Evolutionary conservation across 805 yeast species (phyloP), one percentile per base, ranked within the genome.

Genomic region (Wickerhamomyces tratensis): DNA sequence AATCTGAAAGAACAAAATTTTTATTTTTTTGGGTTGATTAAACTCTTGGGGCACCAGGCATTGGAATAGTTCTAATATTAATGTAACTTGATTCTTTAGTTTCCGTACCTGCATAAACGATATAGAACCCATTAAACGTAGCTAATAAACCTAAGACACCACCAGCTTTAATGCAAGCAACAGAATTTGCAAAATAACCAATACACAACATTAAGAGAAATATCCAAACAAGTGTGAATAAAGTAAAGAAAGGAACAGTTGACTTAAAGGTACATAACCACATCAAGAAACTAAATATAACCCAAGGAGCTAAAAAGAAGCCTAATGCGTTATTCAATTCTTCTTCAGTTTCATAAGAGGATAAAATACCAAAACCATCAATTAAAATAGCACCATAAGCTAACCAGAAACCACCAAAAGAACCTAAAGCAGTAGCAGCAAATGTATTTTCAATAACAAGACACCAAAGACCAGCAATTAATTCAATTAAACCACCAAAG

Each of bases 341-440:
- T 14, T 60, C 55, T 7, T 67, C 69, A 6, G 62, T 69, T 33
- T 62, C 63, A 48, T 79, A 75, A 6, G 73, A 73, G 2, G 72
- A 63, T 3, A 59, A 62, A 29, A 77, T 73, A 26, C 78, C 79
- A 56, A 79, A 79, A 54, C 74, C 72, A 39, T 78, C 79, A 39
- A 74, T 69, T 44, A 63, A 59, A 33, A 82, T 73, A 31, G 83
- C 83, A 46, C 81, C 88, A 68, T 77, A 82, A 27, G 80, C 67
- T 67, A 79, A 74, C 91, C 91, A 82, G 59, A 82, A 82, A 4
- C 86, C 89, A 45, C 86, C 91, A 50, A 64, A 67, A 6, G 69
- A 57, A 33, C 66, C 62, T 45, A 67, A 56, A 25, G 65, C 64
- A 29, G 82, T 71, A 50, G 81, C 85, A 62, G 86, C 86, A 64